Conservation (phyloP, 2,329 filamentous ascomycete species). For the Aspergillus calidoustus region DNA sequence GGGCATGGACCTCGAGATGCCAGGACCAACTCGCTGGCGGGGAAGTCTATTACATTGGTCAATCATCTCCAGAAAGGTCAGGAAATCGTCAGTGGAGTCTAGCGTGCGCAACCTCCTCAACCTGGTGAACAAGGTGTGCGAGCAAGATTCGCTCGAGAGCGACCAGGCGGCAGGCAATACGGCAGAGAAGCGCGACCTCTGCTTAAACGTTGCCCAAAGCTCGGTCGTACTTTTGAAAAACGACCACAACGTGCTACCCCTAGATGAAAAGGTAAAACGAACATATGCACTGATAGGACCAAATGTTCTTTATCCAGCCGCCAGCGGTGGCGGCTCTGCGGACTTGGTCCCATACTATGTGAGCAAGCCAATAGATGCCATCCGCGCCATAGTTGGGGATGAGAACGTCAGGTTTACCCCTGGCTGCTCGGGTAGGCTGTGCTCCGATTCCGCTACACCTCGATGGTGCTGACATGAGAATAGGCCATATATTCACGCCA, state of each 20-base stretch:
- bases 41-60: background rate
- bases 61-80: background rate
- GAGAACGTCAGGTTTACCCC: too few relatives aligned
- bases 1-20: background rate
- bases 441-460: too few relatives aligned
- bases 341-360: too few relatives aligned
- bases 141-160: background rate
- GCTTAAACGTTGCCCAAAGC: background rate
- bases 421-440: background rate
- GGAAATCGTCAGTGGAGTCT: background rate
- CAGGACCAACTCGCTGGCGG: background rate
- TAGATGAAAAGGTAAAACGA: background rate
- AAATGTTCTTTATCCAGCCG: background rate
- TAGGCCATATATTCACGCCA: too few relatives aligned
- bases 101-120: background rate
- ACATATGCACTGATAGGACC: background rate
- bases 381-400: too few relatives aligned
- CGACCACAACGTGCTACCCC: background rate
- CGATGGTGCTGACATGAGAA: too few relatives aligned
- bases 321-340: too few relatives aligned
- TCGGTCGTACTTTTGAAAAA: slow-evolving; percentile 1
- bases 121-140: background rate
- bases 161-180: background rate
- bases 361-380: too few relatives aligned
- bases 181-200: background rate